Evolutionary conservation across 2,329 filamentous ascomycete species (phyloP).

Genomic region (Ceratocystis smalleyi): DNA sequence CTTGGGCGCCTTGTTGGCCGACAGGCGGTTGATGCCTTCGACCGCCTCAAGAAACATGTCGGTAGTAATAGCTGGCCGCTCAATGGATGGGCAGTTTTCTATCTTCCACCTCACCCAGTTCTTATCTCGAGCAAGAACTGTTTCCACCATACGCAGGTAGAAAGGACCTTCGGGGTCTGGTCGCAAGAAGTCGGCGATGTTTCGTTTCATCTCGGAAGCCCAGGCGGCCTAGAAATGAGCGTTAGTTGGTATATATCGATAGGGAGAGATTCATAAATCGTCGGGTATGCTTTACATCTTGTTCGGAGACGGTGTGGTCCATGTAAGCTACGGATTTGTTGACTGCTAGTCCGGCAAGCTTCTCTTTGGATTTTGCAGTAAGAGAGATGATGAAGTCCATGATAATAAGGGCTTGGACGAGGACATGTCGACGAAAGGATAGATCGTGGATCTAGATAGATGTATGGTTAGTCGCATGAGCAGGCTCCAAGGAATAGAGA

Average conservation of each 20-base stretch:
- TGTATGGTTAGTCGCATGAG: not conserved
- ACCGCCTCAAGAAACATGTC: conserved; percentile 56
- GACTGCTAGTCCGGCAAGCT: conserved; percentile 47
- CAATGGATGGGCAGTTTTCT: conserved; percentile 78
- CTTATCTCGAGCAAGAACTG: conserved; percentile 85
- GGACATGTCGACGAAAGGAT: conserved; percentile 81
- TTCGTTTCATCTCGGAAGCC: conserved; percentile 61
- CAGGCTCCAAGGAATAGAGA: not conserved
- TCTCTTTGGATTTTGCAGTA: conserved; percentile 66
- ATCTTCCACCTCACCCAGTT: conserved; percentile 99
- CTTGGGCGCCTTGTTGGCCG: conserved; percentile 55
- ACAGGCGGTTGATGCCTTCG: conserved; percentile 46
- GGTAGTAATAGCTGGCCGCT: conserved; percentile 54
- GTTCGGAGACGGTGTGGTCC: conserved; percentile 59
- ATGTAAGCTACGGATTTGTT: conserved; percentile 82
- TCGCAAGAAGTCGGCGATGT: conserved; percentile 71
- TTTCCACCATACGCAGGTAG: conserved; percentile 94
- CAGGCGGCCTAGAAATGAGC: conserved; percentile 47
- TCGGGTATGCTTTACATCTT: conserved; percentile 49
- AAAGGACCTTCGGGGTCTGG: conserved; percentile 72
- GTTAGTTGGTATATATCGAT: conserved; percentile 13
- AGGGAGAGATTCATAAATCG: not conserved
- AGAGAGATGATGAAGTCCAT: conserved; percentile 92
- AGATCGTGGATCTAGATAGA: conserved; percentile 66
- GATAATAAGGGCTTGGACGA: conserved; percentile 88